Conservation (phyloP, 1,284 basidiomycete genomes). For the Malassezia nana region DNA sequence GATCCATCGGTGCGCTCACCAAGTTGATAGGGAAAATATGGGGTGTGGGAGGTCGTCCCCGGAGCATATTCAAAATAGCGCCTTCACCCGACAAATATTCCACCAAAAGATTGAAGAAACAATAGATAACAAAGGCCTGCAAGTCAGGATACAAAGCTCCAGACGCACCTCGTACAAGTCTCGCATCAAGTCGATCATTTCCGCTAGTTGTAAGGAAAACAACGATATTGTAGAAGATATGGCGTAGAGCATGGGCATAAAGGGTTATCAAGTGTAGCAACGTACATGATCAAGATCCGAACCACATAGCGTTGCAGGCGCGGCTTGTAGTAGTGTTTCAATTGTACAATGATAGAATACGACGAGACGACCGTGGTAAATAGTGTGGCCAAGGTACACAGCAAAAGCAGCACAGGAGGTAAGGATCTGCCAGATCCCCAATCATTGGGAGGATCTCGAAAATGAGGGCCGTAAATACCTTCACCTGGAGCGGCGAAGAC, state of each 20-base stretch:
- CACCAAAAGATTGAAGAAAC: slow-evolving; percentile 49
- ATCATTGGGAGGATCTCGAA: not conserved
- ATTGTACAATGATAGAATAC: slow-evolving; percentile 73
- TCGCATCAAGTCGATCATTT: slow-evolving; percentile 85
- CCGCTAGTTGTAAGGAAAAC: slow-evolving; percentile 86
- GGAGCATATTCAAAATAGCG: slow-evolving; percentile 76
- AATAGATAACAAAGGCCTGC: slow-evolving; percentile 92
- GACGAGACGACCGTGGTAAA: slow-evolving; percentile 64
- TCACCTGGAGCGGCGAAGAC: not conserved
- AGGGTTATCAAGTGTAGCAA: not conserved
- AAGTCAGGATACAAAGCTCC: not conserved
- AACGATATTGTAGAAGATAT: slow-evolving; percentile 83
- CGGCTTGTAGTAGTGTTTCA: slow-evolving; percentile 55
- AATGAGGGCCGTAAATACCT: not conserved
- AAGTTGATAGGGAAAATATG: slow-evolving; percentile 70
- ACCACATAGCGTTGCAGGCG: slow-evolving; percentile 66
- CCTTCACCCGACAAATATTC: slow-evolving; percentile 83
- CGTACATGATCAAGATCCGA: slow-evolving; percentile 80
- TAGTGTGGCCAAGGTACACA: slow-evolving; percentile 57
- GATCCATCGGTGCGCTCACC: slow-evolving; percentile 37
- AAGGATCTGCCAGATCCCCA: slow-evolving; percentile 50
- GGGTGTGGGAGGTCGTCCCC: slow-evolving; percentile 74
- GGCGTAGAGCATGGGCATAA: slow-evolving; percentile 71
- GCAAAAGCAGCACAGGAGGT: slow-evolving; percentile 54
- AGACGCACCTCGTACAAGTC: slow-evolving; percentile 73